phyloP scores from a whole-genome alignment of 352 stramenopile species.

The Plasmopara halstedii region DNA sequence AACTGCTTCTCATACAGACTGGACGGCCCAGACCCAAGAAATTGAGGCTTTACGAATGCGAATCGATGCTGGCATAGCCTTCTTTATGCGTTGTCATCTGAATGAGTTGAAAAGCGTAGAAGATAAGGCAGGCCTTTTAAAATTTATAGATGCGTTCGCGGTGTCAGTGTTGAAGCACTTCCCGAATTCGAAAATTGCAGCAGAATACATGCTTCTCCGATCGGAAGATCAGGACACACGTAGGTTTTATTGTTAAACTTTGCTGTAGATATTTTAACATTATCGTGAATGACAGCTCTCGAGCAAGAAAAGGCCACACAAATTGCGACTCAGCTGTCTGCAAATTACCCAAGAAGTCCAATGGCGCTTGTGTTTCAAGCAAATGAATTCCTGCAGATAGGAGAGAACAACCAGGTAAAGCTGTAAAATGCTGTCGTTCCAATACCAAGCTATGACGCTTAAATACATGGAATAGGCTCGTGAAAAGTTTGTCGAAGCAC shows the following conservation, averaged over 20 bases:
- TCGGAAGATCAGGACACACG: slow-evolving; percentile 63
- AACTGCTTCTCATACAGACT: slow-evolving; percentile 25
- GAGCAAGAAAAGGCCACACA: slow-evolving; percentile 15
- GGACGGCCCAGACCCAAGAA: slow-evolving; percentile 12
- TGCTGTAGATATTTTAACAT: background rate
- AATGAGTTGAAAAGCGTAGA: slow-evolving; percentile 44
- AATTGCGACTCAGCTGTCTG: slow-evolving; percentile 22
- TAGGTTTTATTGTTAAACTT: slow-evolving; percentile 22
- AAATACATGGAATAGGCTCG: slow-evolving; percentile 36
- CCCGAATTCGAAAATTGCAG: slow-evolving; percentile 42
- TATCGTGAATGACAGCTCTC: slow-evolving; percentile 26
- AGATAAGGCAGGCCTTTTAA: slow-evolving; percentile 32
- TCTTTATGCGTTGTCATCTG: slow-evolving; percentile 65
- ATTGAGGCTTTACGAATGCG: slow-evolving; percentile 10
- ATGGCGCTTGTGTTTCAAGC: slow-evolving; percentile 47
- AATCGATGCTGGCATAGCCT: slow-evolving; percentile 47
- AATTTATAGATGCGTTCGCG: slow-evolving; percentile 42
- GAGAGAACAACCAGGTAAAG: slow-evolving; percentile 25
- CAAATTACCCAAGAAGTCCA: slow-evolving; percentile 31
- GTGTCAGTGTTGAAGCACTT: slow-evolving; percentile 48
- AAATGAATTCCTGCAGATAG: slow-evolving; percentile 14
- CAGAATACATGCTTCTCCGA: slow-evolving; percentile 64
- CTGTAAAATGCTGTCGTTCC: background rate
- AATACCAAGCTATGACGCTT: too few relatives aligned
- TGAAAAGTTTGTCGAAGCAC: slow-evolving; percentile 39